Conservation (phyloP, 257 asterid species). For the Avicennia marina region DNA sequence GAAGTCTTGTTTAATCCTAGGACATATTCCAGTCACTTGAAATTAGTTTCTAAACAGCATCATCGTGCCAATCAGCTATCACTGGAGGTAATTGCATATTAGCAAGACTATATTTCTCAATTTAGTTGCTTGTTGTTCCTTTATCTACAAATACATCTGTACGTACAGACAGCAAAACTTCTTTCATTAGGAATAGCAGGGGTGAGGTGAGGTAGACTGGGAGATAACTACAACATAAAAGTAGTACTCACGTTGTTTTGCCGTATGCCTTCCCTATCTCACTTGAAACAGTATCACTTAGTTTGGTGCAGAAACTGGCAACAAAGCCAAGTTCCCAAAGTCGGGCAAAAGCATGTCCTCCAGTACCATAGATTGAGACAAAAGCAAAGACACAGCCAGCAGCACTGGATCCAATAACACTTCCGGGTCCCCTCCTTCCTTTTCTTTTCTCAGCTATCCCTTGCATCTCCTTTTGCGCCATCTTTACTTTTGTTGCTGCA, state of each 20-base stretch:
- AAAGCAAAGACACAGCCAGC: conserved; percentile 90
- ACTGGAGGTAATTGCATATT: too few species aligned
- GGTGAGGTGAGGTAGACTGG: conserved; percentile 5
- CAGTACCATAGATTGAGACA: conserved; percentile 60
- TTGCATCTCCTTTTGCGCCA: conserved; percentile 94
- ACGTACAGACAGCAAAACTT: not conserved
- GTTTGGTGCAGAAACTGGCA: conserved; percentile 92
- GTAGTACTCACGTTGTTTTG: conserved; percentile 69
- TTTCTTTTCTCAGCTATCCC: conserved; percentile 94
- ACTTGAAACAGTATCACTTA: conserved; percentile 94
- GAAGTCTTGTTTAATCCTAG: too few species aligned
- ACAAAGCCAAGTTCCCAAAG: conserved; percentile 91
- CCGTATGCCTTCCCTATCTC: conserved; percentile 99
- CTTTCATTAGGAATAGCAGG: not conserved
- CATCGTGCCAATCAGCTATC: too few species aligned
- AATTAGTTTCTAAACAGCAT: too few species aligned
- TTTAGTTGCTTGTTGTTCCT: not conserved
- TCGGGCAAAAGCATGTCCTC: conserved; percentile 54
- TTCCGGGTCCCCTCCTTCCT: conserved; percentile 95
- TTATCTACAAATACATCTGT: not conserved
- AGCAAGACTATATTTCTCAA: too few species aligned
- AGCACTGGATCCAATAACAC: conserved; percentile 96
- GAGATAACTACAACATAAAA: conserved; percentile 5
- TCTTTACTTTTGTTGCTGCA: conserved; percentile 85
- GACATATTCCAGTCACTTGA: too few species aligned